Evolutionary conservation across 2,329 filamentous ascomycete species (phyloP).

Genomic region (Trichoderma lentiforme): DNA sequence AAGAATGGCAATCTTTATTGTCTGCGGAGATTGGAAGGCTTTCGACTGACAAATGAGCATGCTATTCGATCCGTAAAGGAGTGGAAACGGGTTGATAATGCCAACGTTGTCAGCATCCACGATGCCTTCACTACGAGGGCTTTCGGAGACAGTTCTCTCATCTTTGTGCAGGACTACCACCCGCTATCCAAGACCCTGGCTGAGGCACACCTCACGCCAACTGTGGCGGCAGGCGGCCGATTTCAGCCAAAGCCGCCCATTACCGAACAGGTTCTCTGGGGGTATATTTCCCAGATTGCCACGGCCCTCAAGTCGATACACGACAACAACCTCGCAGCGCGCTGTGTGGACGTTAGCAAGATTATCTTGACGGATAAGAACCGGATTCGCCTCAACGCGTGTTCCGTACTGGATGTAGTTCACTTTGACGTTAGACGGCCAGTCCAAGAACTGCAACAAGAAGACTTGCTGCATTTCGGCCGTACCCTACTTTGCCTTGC

Average conservation of each 20-base stretch:
- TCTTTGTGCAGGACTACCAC: conserved; percentile 92
- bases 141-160: conserved; percentile 91
- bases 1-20: conserved; percentile 90
- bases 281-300: conserved; percentile 86
- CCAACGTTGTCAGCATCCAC: conserved; percentile 78
- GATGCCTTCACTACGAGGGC: conserved; percentile 91
- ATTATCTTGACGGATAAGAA: conserved; percentile 88
- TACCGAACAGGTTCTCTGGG: conserved; percentile 78
- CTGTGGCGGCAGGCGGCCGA: conserved; percentile 41
- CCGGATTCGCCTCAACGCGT: conserved; percentile 82
- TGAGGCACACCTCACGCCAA: conserved; percentile 67
- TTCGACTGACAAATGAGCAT: conserved; percentile 82
- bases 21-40: conserved; percentile 82
- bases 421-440: conserved; percentile 70
- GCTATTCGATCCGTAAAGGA: conserved; percentile 81
- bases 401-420: conserved; percentile 84
- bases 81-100: conserved; percentile 83
- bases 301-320: conserved; percentile 88
- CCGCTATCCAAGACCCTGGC: conserved; percentile 85
- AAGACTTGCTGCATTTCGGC: conserved; percentile 83
- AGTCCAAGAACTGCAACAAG: conserved; percentile 74
- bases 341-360: conserved; percentile 83
- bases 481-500: conserved; percentile 79
- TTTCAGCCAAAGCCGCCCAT: conserved; percentile 48
- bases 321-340: conserved; percentile 72